Percentiles rank a stretch among this genome's conserved stretches.
Evolutionary conservation across 495 filamentous ascomycete genomes (phyloP).

Genomic region (Annulohypoxylon nitens): DNA sequence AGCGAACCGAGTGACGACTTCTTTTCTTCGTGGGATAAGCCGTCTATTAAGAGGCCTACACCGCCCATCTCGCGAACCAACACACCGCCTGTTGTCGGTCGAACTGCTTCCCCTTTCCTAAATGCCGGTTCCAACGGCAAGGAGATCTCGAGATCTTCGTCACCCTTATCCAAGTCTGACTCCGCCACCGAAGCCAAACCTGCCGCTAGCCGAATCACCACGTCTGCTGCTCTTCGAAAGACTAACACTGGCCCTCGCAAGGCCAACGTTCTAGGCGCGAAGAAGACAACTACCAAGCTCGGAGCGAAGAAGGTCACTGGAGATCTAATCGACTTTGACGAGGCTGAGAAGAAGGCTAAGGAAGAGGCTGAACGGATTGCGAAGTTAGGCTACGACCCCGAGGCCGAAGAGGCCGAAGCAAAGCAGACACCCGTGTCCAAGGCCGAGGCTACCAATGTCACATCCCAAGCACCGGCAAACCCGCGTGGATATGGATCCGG

Average conservation of each 20-base stretch:
- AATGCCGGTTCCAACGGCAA: slow-evolving; percentile 78
- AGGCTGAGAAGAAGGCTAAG: slow-evolving; percentile 94
- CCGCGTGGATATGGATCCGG: slow-evolving; percentile 73
- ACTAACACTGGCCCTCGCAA: slow-evolving; percentile 76
- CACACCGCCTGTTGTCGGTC: slow-evolving; percentile 86
- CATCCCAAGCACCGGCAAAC: slow-evolving; percentile 80
- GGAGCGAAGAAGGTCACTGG: slow-evolving; percentile 89
- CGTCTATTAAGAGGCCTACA: slow-evolving; percentile 94
- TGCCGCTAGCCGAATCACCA: slow-evolving; percentile 75
- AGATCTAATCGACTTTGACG: slow-evolving; percentile 93
- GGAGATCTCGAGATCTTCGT: slow-evolving; percentile 78
- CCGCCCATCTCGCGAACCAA: slow-evolving; percentile 92
- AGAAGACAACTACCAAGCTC: slow-evolving; percentile 82
- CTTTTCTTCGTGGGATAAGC: slow-evolving; percentile 99
- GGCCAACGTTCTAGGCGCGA: slow-evolving; percentile 86
- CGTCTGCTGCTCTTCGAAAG: slow-evolving; percentile 82
- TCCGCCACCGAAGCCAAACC: slow-evolving; percentile 56
- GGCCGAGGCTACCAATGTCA: slow-evolving; percentile 68
- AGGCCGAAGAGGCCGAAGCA: slow-evolving; percentile 79
- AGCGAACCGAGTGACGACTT: slow-evolving; percentile 91
- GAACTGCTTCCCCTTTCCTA: slow-evolving; percentile 90
- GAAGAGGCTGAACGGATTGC: slow-evolving; percentile 97
- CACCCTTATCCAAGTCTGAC: slow-evolving; percentile 78
- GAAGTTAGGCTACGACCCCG: slow-evolving; percentile 97
- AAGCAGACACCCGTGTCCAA: slow-evolving; percentile 64